Base-by-base conservation (phyloP, 768 basidiomycete species). In the Lentinula lateritia region DNA sequence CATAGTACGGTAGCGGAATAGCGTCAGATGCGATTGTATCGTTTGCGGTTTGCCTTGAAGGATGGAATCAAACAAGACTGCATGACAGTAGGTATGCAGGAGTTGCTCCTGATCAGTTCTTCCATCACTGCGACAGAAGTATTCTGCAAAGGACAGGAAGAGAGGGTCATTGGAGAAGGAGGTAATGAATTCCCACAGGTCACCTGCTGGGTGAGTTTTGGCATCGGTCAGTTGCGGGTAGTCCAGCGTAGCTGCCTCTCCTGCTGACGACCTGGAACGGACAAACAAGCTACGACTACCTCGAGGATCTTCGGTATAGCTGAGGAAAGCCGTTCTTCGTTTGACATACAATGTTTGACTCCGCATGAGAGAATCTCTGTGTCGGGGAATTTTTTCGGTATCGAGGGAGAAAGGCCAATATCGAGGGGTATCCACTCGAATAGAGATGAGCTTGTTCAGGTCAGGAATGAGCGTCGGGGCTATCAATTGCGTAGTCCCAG, bases 391-490 rank as follows among this genome's bases (percentile, higher is more conserved):
- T 45, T 84, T 76, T 43, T 85, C 81, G 18, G 90, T 83, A 67
- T 95, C 90, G 38, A 98, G 82, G 62, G 88, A 86, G 74, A 95
- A 90, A 0, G 95, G 90, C 92, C 93, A 97, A 72, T 99, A 98
- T 5, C 97, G 86, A 15, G 94, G 95, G 0, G 93, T 97, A 68
- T 98, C 95, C 23, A 95, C 88, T 50, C 89, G 81, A 66, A 99
- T 89, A 4, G 91, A 89, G 50, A 86, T 75, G 13, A 98, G 78
- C 61, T 83, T 86, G 69, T 91, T 87, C 64, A 98, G 83, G 64
- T 95, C 90, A 0, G 95, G 94, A 63, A 97, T 90, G 4, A 98
- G 81, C 0, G 96, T 96, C 0, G 97, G 97, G 0, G 94, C 91
- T 60, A 95, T 93, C 52, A 97, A 78, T 65, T 90, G 88, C 1